phyloP scores from a whole-genome alignment of 2,329 filamentous ascomycete genomes.

The Diaporthe sp. region DNA sequence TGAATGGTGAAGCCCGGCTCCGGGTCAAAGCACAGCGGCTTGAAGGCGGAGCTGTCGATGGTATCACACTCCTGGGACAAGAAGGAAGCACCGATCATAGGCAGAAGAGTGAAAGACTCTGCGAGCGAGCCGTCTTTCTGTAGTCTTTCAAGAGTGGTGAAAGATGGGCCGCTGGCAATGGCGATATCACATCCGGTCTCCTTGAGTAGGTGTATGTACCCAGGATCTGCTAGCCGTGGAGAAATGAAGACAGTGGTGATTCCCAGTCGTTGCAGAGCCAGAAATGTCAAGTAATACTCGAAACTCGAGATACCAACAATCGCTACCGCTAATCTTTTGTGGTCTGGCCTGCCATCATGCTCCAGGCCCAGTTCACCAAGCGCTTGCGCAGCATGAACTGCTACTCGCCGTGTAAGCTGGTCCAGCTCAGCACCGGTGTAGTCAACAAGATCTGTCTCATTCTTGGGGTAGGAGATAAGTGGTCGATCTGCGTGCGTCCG shows the following conservation, averaged over 20 bases:
- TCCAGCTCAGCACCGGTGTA: slow-evolving; percentile 27
- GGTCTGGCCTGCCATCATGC: background rate
- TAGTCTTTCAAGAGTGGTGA: background rate
- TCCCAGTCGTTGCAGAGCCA: slow-evolving; percentile 27
- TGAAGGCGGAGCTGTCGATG: background rate
- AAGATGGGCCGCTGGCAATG: slow-evolving; percentile 23
- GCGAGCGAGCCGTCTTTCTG: background rate
- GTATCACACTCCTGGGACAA: background rate
- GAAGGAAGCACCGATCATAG: background rate
- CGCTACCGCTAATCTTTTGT: background rate
- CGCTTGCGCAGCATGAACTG: background rate
- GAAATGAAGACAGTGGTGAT: slow-evolving; percentile 28
- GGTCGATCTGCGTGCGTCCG: background rate
- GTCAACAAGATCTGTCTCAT: slow-evolving; percentile 30
- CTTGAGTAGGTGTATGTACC: slow-evolving; percentile 21
- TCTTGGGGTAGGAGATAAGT: slow-evolving; percentile 17
- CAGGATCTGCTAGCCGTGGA: slow-evolving; percentile 19
- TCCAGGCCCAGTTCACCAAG: background rate
- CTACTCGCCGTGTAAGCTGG: slow-evolving; percentile 18
- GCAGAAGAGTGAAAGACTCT: background rate
- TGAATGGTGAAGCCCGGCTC: slow-evolving; percentile 22
- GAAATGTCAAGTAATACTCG: slow-evolving; percentile 31
- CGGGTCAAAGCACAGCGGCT: background rate
- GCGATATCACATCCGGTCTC: slow-evolving; percentile 19
- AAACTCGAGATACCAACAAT: slow-evolving; percentile 27